These are phyloP conservation scores for Corrigiola litoralis DNA, from an alignment of 179 eudicot species.

Conservation along the genomic window DNA sequence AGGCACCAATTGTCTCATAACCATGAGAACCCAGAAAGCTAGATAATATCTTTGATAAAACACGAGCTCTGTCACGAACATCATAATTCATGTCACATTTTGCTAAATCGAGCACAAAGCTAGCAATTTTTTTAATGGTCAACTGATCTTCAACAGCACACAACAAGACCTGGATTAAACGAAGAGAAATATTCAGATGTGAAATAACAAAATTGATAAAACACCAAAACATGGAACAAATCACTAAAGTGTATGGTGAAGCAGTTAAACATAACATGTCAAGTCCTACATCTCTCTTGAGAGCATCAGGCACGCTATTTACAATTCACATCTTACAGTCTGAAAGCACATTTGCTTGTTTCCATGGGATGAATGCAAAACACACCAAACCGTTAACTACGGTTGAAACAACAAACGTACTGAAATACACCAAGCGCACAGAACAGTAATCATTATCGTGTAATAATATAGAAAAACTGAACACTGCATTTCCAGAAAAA, in stretches of 20 bases:
- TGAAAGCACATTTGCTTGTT: neutral
- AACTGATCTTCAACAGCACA: conserved; percentile 47
- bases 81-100: conserved; percentile 81
- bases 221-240: conserved; percentile 3
- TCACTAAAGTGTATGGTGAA: neutral
- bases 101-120: conserved; percentile 76
- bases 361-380: too few relatives aligned
- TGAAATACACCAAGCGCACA: neutral
- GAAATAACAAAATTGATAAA: neutral
- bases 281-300: neutral
- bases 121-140: conserved; percentile 34
- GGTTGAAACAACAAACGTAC: too few relatives aligned
- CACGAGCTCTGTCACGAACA: conserved; percentile 88
- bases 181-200: neutral
- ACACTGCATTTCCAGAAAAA: too few relatives aligned
- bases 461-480: too few relatives aligned
- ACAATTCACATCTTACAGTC: too few relatives aligned
- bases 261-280: neutral
- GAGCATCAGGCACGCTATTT: too few relatives aligned
- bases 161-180: conserved; percentile 50
- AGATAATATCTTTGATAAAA: conserved; percentile 54
- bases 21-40: conserved; percentile 27
- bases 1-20: conserved; percentile 28
- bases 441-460: neutral
- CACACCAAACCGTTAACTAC: too few relatives aligned